These are phyloP conservation scores for Stropharia rugosoannulata DNA, from an alignment of 768 basidiomycete genomes.

Conservation along the genomic window DNA sequence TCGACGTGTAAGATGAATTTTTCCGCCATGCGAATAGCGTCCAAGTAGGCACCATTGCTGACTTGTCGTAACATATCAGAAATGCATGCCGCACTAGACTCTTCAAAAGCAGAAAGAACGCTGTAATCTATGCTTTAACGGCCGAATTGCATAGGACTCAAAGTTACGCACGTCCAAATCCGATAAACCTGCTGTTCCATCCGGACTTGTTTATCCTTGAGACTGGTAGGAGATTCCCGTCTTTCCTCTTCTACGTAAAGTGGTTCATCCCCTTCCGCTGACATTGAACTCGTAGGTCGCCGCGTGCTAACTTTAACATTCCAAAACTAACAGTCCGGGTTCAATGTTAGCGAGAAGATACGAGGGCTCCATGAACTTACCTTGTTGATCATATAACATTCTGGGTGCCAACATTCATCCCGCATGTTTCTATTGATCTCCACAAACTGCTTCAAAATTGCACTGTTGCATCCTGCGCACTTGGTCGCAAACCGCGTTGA, in stretches of 20 bases:
- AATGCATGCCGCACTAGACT: conserved; percentile 98
- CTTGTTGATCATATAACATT: conserved; percentile 99
- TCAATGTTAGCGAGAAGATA: not conserved
- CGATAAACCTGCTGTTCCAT: conserved; percentile 99
- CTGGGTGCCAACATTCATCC: conserved; percentile 99
- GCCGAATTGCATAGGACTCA: not conserved
- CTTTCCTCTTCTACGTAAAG: conserved; percentile 77
- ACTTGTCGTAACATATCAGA: conserved; percentile 98
- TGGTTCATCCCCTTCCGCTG: conserved; percentile 48
- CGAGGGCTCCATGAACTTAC: conserved; percentile 39
- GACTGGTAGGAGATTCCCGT: conserved; percentile 69
- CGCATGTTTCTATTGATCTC: conserved; percentile 98
- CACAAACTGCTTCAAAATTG: conserved; percentile 98
- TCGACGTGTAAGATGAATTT: conserved; percentile 99
- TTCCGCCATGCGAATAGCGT: conserved; percentile 97
- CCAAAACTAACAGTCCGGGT: conserved; percentile 73
- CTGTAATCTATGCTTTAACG: conserved; percentile 32
- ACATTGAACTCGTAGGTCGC: conserved; percentile 61
- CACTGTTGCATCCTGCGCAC: conserved; percentile 95
- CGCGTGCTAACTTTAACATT: conserved; percentile 91
- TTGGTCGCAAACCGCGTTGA: conserved; percentile 98
- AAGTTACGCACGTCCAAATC: conserved; percentile 90
- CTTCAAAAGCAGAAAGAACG: conserved; percentile 96
- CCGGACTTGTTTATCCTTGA: conserved; percentile 86
- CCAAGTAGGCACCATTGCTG: conserved; percentile 93